Base-by-base conservation (phyloP, 1,284 basidiomycete species). In the Ceratobasidium sp. region DNA sequence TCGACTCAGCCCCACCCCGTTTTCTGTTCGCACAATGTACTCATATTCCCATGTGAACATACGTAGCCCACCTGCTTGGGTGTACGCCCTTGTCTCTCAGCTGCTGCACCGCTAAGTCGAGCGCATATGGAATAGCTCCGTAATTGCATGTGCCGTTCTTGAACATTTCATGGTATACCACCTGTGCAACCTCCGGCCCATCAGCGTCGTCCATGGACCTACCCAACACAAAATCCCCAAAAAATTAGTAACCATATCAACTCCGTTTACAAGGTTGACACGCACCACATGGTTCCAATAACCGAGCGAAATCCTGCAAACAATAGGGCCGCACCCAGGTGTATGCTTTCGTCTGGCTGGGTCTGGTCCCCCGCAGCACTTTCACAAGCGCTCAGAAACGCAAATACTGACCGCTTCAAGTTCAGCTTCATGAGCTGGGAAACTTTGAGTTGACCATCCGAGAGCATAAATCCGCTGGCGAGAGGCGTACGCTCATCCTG, bases 301-400 rank as follows among this genome's bases (percentile, higher is more conserved):
- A 41, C n/a, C 14, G 7, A n/a, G 8, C 57, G 13, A 32, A 41
- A 43, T 35, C 57, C 35, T 1, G 43, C 28, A 21, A 46, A 58
- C 23, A 38, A 5, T 7, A 71, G 23, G 11, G 57, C 67, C 18
- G 67, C 67, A 21, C 50, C 41, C 9, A 58, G 41, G 43, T 70
- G 54, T 23, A 70, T 21, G 21, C 9, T n/a, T 21, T 70, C 67
- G 54, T 58, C 67, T 8, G 66, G 67, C 13, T 21, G 50, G 8
- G 23, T 32, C 8, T 35, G 16, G 50, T 58, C 52, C 1, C 66
- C 66, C 2, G 50, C n/a, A n/a, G 66, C 66, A 13, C 26, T 55
- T 16, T 70, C 50, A 30, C 67, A 70, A 1, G 52, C 50, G 28
- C 26, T 35, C 32, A 55, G 32, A 21, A 70, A 38, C 3, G 67